A percentile compares a stretch with the other conserved stretches of the same genome.
Evolutionary conservation across 495 filamentous ascomycete species (phyloP).

Genomic region (Hyphodiscus hymeniophilus): DNA sequence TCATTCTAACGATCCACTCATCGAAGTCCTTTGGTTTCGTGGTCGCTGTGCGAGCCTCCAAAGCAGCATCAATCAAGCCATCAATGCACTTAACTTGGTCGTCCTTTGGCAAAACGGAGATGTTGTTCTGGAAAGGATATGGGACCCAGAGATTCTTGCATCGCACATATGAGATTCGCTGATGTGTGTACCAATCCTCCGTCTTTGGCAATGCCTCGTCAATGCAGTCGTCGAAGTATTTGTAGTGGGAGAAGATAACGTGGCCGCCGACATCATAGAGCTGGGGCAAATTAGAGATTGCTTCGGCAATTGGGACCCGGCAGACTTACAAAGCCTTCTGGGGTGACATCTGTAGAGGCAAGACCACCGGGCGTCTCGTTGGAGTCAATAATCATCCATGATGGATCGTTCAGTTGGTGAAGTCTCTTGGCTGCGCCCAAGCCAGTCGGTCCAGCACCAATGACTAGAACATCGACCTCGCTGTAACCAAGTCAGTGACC

Average conservation of each 20-base stretch:
- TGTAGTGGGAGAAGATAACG: slow-evolving; percentile 99
- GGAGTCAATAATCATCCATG: slow-evolving; percentile 92
- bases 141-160: slow-evolving; percentile 95
- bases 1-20: slow-evolving; percentile 94
- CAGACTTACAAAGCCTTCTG: slow-evolving; percentile 89
- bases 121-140: slow-evolving; percentile 99
- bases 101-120: slow-evolving; percentile 95
- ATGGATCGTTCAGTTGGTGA: slow-evolving; percentile 87
- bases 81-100: slow-evolving; percentile 94
- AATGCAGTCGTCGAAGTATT: slow-evolving; percentile 99
- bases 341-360: slow-evolving; percentile 91
- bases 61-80: slow-evolving; percentile 90
- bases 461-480: slow-evolving; percentile 93
- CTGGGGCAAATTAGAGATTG: slow-evolving; percentile 33
- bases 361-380: slow-evolving; percentile 93
- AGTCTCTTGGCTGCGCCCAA: slow-evolving; percentile 96
- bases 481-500: slow-evolving; percentile 32
- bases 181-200: slow-evolving; percentile 94
- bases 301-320: background rate
- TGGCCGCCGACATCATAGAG: slow-evolving; percentile 99
- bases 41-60: slow-evolving; percentile 76
- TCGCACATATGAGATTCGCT: slow-evolving; percentile 97
- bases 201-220: slow-evolving; percentile 89
- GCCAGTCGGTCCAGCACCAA: slow-evolving; percentile 95
- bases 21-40: slow-evolving; percentile 95